phyloP scores from a whole-genome alignment of 2,329 filamentous ascomycete species.

The Xylaria polymorpha region DNA sequence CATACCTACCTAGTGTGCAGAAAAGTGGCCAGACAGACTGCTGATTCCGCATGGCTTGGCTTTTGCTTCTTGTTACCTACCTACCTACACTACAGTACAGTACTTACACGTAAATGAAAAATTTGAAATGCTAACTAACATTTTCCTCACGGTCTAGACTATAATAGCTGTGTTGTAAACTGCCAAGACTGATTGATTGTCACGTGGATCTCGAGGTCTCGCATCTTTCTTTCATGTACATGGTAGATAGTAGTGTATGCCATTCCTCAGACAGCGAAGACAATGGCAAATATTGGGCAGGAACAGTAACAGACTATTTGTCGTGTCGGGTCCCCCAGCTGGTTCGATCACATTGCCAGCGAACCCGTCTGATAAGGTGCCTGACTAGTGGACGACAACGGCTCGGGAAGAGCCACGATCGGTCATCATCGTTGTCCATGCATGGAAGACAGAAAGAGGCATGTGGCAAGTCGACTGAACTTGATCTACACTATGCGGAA shows the following conservation, averaged over 20 bases:
- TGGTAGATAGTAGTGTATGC: constrained; percentile 2
- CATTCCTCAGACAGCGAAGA: constrained; percentile 3
- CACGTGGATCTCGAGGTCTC: constrained; percentile 12
- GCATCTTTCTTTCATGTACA: background rate
- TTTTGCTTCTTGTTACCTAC: constrained; percentile 1
- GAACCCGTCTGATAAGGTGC: constrained; percentile 8
- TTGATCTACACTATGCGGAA: constrained; percentile 1
- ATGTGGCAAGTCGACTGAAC: constrained; percentile 20
- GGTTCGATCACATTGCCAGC: constrained; percentile 10
- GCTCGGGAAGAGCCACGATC: constrained; percentile 26
- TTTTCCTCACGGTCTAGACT: constrained; percentile 7
- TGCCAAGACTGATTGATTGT: background rate
- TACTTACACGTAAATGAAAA: constrained; percentile 7
- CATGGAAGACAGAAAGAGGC: constrained; percentile 20
- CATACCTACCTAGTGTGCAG: constrained; percentile 18
- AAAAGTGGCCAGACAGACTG: constrained; percentile 14
- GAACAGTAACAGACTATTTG: constrained; percentile 32
- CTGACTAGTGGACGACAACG: constrained; percentile 14
- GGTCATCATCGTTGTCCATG: constrained; percentile 26
- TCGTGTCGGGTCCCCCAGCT: constrained; percentile 19
- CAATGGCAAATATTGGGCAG: constrained; percentile 25
- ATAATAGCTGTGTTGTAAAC: background rate
- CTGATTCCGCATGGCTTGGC: constrained; percentile 14
- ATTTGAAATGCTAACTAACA: constrained; percentile 22
- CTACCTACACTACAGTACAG: too few relatives aligned